Evolutionary conservation across 2,329 filamentous ascomycete species (phyloP).

Genomic region (Niveomyces coronatus): DNA sequence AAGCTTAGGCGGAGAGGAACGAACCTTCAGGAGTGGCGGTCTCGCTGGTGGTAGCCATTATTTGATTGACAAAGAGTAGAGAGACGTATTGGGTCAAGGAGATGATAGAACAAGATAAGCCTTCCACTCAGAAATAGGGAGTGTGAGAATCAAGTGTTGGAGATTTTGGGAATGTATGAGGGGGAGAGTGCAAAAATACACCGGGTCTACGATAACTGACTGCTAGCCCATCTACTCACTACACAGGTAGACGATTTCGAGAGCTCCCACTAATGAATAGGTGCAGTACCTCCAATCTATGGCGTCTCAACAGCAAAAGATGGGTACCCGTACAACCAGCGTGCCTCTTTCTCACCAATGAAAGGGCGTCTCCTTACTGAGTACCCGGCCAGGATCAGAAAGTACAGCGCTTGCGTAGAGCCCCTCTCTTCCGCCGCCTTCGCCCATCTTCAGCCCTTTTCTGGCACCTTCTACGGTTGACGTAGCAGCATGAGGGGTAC

Average conservation of each 20-base stretch:
- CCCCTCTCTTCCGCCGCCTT: slow-evolving; percentile 3
- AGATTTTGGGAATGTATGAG: not conserved
- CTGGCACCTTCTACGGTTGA: slow-evolving; percentile 8
- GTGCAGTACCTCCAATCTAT: no score
- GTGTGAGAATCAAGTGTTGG: slow-evolving; percentile 6
- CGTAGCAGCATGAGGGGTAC: not conserved
- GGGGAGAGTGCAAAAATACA: no score
- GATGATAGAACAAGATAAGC: not conserved
- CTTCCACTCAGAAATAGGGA: slow-evolving; percentile 4
- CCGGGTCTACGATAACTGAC: no score
- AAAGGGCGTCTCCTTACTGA: no score
- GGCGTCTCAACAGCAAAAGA: no score
- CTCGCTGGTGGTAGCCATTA: slow-evolving; percentile 17
- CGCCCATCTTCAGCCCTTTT: slow-evolving; percentile 6
- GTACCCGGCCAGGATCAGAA: not conserved
- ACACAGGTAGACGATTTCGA: no score
- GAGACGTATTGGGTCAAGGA: slow-evolving; percentile 9
- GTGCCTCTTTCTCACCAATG: no score
- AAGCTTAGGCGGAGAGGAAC: slow-evolving; percentile 10
- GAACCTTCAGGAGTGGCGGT: slow-evolving; percentile 29
- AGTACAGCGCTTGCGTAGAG: not conserved
- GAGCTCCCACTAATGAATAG: no score
- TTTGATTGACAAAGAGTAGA: no score
- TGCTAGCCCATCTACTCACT: no score
- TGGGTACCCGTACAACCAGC: no score